These are phyloP conservation scores for Myriangium duriaei DNA, from an alignment of 2,329 filamentous ascomycete genomes.

Conservation along the genomic window DNA sequence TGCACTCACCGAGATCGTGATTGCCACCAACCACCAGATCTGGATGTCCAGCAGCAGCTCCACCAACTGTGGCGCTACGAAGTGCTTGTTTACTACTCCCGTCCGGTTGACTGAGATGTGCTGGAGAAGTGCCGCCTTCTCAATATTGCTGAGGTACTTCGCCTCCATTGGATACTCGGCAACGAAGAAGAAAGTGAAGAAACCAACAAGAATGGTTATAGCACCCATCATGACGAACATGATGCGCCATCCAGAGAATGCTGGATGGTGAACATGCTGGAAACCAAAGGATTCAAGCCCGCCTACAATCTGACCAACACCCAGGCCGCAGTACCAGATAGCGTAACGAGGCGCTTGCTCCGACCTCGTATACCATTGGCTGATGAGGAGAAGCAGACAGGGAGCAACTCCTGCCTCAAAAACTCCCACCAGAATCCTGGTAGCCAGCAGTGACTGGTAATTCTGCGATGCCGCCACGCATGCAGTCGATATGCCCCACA, in stretches of 20 bases:
- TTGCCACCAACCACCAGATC: conserved; percentile 22
- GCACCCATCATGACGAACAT: conserved; percentile 16
- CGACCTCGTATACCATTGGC: conserved; percentile 57
- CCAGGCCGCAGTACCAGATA: conserved; percentile 57
- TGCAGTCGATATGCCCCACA: conserved; percentile 49
- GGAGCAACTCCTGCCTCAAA: conserved; percentile 59
- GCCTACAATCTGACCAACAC: conserved; percentile 56
- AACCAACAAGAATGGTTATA: conserved; percentile 13
- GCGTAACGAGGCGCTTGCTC: conserved; percentile 28
- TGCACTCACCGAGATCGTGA: conserved; percentile 20
- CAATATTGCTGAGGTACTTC: conserved; percentile 50
- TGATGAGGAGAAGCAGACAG: conserved; percentile 50
- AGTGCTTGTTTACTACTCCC: conserved; percentile 32
- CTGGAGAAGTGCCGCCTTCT: conserved; percentile 34
- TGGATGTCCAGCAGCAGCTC: conserved; percentile 53
- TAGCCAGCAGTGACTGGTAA: conserved; percentile 45
- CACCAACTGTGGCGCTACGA: conserved; percentile 39
- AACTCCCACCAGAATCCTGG: conserved; percentile 52
- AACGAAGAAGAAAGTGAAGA: conserved; percentile 11
- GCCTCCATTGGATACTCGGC: conserved; percentile 55
- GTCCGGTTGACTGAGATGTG: conserved; percentile 32
- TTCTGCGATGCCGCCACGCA: conserved; percentile 47
- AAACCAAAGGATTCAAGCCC: conserved; percentile 49
- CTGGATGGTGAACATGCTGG: conserved; percentile 17
- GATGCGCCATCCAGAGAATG: conserved; percentile 15